A percentile compares a stretch with the other conserved stretches of the same genome.
phyloP scores from a whole-genome alignment of 768 basidiomycete species.

The Cystofilobasidium capitatum region DNA sequence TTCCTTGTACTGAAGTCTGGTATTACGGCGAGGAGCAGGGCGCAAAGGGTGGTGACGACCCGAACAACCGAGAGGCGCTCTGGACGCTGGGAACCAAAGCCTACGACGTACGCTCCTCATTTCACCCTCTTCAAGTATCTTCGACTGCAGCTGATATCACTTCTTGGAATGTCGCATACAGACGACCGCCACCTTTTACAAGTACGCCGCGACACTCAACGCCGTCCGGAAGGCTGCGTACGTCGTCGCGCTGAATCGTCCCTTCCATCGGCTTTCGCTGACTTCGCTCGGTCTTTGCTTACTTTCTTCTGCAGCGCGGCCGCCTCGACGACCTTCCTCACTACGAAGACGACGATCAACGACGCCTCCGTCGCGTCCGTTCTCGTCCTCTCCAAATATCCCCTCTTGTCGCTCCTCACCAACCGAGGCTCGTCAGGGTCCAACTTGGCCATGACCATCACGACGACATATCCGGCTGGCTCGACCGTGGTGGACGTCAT shows the following conservation, averaged over 20 bases:
- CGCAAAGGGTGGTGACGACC: slow-evolving; percentile 13
- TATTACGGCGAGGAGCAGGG: slow-evolving; percentile 24
- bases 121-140: neutral
- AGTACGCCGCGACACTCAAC: slow-evolving; percentile 3
- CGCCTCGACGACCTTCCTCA: neutral
- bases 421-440: slow-evolving; percentile 11
- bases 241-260: neutral
- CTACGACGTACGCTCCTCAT: slow-evolving; percentile 4
- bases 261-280: neutral
- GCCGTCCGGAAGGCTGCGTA: slow-evolving; percentile 14
- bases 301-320: too few relatives aligned
- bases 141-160: neutral
- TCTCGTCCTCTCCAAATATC: slow-evolving; percentile 20
- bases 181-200: slow-evolving; percentile 13
- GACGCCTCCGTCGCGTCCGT: slow-evolving; percentile 1
- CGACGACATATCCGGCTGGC: slow-evolving; percentile 9
- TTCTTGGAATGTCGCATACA: too few relatives aligned
- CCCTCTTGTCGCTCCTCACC: slow-evolving; percentile 19
- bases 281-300: neutral
- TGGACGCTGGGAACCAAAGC: slow-evolving; percentile 7
- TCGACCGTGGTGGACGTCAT: slow-evolving; percentile 15
- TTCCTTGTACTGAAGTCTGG: neutral
- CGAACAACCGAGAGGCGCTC: slow-evolving; percentile 21
- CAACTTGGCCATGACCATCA: neutral
- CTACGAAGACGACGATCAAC: neutral